Evolutionary conservation across 2,329 filamentous ascomycete species (phyloP).

Genomic region (Ramichloridium luteum): DNA sequence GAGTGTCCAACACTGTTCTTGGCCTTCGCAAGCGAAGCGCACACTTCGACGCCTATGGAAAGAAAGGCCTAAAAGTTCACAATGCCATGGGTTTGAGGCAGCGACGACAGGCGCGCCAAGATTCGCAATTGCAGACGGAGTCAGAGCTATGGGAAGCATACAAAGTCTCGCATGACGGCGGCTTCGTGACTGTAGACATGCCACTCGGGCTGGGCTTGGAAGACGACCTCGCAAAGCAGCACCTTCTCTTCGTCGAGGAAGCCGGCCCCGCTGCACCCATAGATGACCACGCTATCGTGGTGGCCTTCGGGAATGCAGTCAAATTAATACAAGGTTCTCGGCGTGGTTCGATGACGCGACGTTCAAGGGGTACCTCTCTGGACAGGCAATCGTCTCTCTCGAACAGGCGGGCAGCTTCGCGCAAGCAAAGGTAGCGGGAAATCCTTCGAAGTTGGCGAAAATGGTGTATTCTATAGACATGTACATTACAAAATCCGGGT

Average conservation of each 20-base stretch:
- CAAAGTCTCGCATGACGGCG: slow-evolving; percentile 37
- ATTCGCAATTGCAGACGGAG: slow-evolving; percentile 5
- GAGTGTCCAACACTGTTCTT: slow-evolving; percentile 16
- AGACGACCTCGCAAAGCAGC: slow-evolving; percentile 30
- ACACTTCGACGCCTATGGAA: slow-evolving; percentile 4
- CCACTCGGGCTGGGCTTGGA: slow-evolving; percentile 1
- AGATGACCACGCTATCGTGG: slow-evolving; percentile 52
- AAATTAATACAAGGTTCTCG: slow-evolving; percentile 44
- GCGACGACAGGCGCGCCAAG: slow-evolving; percentile 9
- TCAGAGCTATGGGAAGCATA: slow-evolving; percentile 42
- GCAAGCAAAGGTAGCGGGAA: slow-evolving; percentile 1
- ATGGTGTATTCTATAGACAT: too few species aligned
- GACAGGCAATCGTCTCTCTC: slow-evolving; percentile 9
- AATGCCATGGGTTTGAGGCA: slow-evolving; percentile 6
- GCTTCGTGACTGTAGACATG: slow-evolving; percentile 31
- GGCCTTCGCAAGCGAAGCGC: slow-evolving; percentile 14
- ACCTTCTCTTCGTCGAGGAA: slow-evolving; percentile 51
- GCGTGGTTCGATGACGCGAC: slow-evolving; percentile 6
- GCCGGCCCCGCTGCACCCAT: slow-evolving; percentile 53
- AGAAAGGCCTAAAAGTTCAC: too few species aligned
- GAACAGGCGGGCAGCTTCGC: slow-evolving; percentile 1
- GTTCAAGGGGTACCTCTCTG: slow-evolving; percentile 7
- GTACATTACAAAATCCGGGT: too few species aligned
- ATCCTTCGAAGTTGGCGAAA: too few species aligned
- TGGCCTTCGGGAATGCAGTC: slow-evolving; percentile 60